These are phyloP conservation scores for Vaccinium myrtillus DNA, from an alignment of 148 eudicot species.

Conservation along the genomic window DNA sequence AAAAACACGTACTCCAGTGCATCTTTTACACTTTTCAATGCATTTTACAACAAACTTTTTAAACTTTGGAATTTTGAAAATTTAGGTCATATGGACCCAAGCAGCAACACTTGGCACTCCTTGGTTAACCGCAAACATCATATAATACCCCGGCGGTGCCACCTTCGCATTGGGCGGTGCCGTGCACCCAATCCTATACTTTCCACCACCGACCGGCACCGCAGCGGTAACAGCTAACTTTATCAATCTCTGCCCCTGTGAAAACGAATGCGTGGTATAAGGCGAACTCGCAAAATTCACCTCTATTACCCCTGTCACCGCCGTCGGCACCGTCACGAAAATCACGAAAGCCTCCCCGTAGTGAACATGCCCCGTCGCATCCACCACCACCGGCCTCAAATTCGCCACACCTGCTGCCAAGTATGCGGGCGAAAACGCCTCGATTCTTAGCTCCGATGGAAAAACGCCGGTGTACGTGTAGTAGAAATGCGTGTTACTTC, in stretches of 20 bases:
- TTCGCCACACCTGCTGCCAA: conserved; percentile 47
- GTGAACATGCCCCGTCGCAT: conserved; percentile 36
- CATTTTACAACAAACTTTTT: too few species aligned
- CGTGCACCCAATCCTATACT: conserved; percentile 52
- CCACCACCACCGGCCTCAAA: conserved; percentile 52
- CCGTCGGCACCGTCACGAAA: conserved; percentile 34
- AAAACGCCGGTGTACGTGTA: conserved; percentile 48
- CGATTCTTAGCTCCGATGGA: conserved; percentile 77
- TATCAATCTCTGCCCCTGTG: conserved; percentile 88
- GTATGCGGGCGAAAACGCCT: conserved; percentile 85
- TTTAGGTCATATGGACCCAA: conserved; percentile 55
- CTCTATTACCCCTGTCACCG: conserved; percentile 52
- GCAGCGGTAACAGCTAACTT: conserved; percentile 46
- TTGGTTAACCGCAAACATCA: conserved; percentile 79
- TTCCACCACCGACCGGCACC: conserved; percentile 24
- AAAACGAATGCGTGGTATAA: conserved; percentile 84
- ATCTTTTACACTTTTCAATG: too few species aligned
- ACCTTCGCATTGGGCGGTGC: conserved; percentile 62
- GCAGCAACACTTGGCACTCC: conserved; percentile 81
- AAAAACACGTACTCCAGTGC: too few species aligned
- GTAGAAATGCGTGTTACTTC: conserved; percentile 83
- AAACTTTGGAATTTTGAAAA: too few species aligned
- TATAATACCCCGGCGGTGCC: conserved; percentile 89
- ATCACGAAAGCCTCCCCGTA: conserved; percentile 54
- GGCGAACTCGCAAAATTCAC: conserved; percentile 85